Base-by-base conservation (phyloP, 148 eudicot species). In the Nepenthes gracilis region DNA sequence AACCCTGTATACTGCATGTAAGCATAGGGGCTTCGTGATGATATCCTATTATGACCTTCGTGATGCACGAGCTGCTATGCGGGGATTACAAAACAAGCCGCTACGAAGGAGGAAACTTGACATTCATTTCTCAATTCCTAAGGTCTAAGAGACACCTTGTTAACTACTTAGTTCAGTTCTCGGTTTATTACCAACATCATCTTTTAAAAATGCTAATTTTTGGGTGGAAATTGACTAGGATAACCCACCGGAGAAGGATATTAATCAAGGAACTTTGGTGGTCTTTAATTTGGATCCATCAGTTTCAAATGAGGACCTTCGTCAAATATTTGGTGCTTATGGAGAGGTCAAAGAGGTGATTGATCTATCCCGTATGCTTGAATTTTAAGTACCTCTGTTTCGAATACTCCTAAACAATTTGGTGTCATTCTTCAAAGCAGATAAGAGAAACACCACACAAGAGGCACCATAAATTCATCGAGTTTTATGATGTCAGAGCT, bases 11-110 rank as follows among this genome's bases (percentile, higher is more conserved):
- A 88, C 99, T 51, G 89, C 96, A 12, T 86, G 95, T 72, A 93
- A 93, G 70, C 95, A 86, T 62, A 70, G 96, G 74, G 99, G 99
- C 43, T 93, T 93, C 75, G 96, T 93, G 70, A 93, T 93, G 99
- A 88, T 93, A 70, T 88, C 99, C 36, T 93, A 93, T 63, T 88
- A 84, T 45, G 96, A 93, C 60, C 88, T 93, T 35, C 86, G 99
- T 58, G 91, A 90, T 74, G 99, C 99, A 55, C 82, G 95, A 59
- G 72, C 79, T 64, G 96, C 99, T 58, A 88, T 88, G 96, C 74
- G 87, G 45, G 83, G 76, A 57, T 66, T 93, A 59, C 99, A 93
- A 64, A 83, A 83, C 65, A 93, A 83, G 76, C 96, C 95, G 9
- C 64, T 93, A 33, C 71, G 96, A 47, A 70, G 95, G 59, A 86